Evolutionary conservation across 2,329 filamentous ascomycete species (phyloP).

Genomic region (Aspergillus neoniger): DNA sequence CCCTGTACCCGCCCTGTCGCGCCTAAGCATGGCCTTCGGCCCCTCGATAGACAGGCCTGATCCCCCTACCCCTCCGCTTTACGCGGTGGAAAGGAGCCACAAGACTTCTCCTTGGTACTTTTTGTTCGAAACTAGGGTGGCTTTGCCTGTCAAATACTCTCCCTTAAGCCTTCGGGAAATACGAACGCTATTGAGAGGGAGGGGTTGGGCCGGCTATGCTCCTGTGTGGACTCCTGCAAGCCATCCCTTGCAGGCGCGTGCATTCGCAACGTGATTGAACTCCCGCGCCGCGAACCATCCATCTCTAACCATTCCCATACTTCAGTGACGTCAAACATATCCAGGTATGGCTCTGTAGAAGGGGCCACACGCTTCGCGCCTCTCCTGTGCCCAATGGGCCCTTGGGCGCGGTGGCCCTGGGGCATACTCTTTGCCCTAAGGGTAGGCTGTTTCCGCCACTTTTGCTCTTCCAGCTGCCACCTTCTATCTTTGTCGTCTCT

Average conservation of each 20-base stretch:
- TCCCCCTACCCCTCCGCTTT: not conserved
- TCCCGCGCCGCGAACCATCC: constrained; percentile 25
- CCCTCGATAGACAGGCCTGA: constrained; percentile 1
- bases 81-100: not conserved
- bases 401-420: constrained; percentile 31
- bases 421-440: constrained; percentile 25
- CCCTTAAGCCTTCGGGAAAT: constrained; percentile 23
- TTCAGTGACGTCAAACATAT: constrained; percentile 43
- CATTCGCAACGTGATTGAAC: constrained; percentile 36
- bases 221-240: constrained; percentile 23
- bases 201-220: constrained; percentile 26
- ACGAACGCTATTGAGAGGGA: constrained; percentile 14
- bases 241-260: constrained; percentile 38
- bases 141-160: constrained; percentile 22
- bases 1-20: constrained; percentile 28
- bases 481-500: constrained; percentile 16
- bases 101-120: constrained; percentile 4
- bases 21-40: constrained; percentile 18
- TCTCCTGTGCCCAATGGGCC: constrained; percentile 32
- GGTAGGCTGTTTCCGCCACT: constrained; percentile 23
- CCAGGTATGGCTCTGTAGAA: constrained; percentile 41
- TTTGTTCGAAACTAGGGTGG: constrained; percentile 15
- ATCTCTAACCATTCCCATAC: constrained; percentile 36
- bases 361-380: constrained; percentile 35
- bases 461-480: constrained; percentile 15